A percentile compares a stretch with the other conserved stretches of the same genome.
phyloP scores from a whole-genome alignment of 805 yeast genomes.

The Yamadazyma paraphyllophila region DNA sequence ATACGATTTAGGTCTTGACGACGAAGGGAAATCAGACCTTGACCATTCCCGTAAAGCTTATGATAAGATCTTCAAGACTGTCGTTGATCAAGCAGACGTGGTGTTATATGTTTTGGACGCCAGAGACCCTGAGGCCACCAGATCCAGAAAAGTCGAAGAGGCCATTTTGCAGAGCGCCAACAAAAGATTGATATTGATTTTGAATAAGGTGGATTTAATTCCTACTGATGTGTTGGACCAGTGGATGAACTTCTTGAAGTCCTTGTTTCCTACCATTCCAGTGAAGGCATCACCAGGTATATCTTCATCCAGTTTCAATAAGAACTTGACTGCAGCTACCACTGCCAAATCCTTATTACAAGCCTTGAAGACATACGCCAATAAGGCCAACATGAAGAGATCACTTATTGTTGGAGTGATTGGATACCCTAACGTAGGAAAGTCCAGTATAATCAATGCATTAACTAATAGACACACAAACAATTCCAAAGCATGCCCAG shows the following conservation, averaged over 20 bases:
- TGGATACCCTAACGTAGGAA: constrained; percentile 97
- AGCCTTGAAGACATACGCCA: constrained; percentile 82
- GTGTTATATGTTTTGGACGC: constrained; percentile 93
- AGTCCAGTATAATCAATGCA: constrained; percentile 90
- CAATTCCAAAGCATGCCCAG: constrained; percentile 79
- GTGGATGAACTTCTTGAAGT: constrained; percentile 79
- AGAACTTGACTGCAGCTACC: constrained; percentile 63
- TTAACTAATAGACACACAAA: constrained; percentile 72
- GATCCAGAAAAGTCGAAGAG: constrained; percentile 89
- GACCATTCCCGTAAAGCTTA: constrained; percentile 86
- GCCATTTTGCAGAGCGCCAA: constrained; percentile 77
- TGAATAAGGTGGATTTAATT: constrained; percentile 90
- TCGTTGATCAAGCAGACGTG: constrained; percentile 90
- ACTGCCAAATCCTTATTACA: constrained; percentile 75
- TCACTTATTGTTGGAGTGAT: constrained; percentile 91
- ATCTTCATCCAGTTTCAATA: constrained; percentile 66
- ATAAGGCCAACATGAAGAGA: constrained; percentile 80
- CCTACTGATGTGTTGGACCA: constrained; percentile 80
- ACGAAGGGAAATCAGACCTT: constrained; percentile 44
- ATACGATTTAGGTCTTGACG: constrained; percentile 23
- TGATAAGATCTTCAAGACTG: constrained; percentile 90
- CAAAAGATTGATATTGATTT: constrained; percentile 79
- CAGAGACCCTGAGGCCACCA: constrained; percentile 93
- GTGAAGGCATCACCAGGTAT: constrained; percentile 78
- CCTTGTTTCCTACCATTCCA: constrained; percentile 90